These are phyloP conservation scores for Blakeslea trispora DNA, from an alignment of 371 early-diverging fungal genomes.

Conservation along the genomic window DNA sequence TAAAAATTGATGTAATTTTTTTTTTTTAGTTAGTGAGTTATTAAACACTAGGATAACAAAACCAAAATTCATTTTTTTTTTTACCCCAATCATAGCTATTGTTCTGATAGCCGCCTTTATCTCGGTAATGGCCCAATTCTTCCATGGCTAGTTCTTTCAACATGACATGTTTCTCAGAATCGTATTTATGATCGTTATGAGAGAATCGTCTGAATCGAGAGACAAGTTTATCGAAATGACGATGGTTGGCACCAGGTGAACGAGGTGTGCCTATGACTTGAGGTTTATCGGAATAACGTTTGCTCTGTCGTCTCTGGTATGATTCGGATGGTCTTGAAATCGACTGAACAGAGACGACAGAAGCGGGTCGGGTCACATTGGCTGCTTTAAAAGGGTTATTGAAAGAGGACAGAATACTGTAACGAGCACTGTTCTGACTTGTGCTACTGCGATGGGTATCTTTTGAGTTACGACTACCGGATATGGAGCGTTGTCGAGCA, in stretches of 20 bases:
- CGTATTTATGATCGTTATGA: slow-evolving; percentile 55
- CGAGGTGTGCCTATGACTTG: slow-evolving; percentile 8
- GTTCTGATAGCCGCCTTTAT: slow-evolving; percentile 15
- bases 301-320: slow-evolving; percentile 31
- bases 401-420: slow-evolving; percentile 16
- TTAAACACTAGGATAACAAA: no score
- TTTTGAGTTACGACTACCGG: slow-evolving; percentile 3
- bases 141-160: slow-evolving; percentile 36
- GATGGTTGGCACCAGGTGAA: slow-evolving; percentile 18
- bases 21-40: no score
- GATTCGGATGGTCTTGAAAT: slow-evolving; percentile 29
- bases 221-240: slow-evolving; percentile 22
- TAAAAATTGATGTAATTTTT: no score
- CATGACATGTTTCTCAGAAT: slow-evolving; percentile 33
- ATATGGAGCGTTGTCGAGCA: slow-evolving; percentile 2
- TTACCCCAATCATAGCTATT: slow-evolving; percentile 51
- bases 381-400: slow-evolving; percentile 16
- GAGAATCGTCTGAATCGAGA: slow-evolving; percentile 31
- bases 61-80: background rate
- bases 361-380: slow-evolving; percentile 7
- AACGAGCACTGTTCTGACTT: slow-evolving; percentile 4
- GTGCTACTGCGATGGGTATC: slow-evolving; percentile 16
- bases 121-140: slow-evolving; percentile 16
- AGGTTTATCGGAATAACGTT: slow-evolving; percentile 20
- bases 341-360: slow-evolving; percentile 12